Percentiles rank a stretch among this genome's conserved stretches.
Evolutionary conservation across 768 basidiomycete genomes (phyloP).

Genomic region (Lactifluus subvellereus): DNA sequence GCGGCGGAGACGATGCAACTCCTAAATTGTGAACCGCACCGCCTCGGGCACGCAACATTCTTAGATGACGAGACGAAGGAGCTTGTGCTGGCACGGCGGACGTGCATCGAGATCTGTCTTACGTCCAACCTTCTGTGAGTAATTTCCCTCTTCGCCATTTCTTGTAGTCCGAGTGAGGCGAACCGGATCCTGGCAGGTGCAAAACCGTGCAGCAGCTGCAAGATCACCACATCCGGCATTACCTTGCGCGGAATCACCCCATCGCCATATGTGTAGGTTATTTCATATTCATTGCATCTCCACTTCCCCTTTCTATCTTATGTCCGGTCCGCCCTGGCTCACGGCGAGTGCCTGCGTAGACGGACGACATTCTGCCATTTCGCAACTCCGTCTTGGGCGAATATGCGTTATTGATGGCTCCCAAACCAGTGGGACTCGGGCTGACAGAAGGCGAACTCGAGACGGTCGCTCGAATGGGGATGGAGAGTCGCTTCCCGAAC

Average conservation of each 20-base stretch:
- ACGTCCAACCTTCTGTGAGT: conserved; percentile 70
- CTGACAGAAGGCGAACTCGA: conserved; percentile 52
- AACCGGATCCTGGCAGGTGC: conserved; percentile 39
- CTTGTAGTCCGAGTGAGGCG: neutral
- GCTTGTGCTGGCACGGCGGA: conserved; percentile 49
- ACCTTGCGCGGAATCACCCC: conserved; percentile 58
- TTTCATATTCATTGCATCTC: neutral
- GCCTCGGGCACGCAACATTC: conserved; percentile 81
- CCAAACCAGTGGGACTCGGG: conserved; percentile 66
- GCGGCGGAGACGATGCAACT: conserved; percentile 54
- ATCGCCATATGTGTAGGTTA: conserved; percentile 68
- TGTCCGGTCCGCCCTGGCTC: conserved; percentile 13
- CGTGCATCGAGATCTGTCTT: conserved; percentile 74
- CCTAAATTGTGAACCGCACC: conserved; percentile 55
- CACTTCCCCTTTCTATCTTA: conserved; percentile 4
- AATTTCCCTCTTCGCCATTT: neutral
- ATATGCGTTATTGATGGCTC: conserved; percentile 73
- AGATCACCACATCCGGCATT: conserved; percentile 66
- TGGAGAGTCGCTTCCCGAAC: conserved; percentile 37
- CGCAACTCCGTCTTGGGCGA: conserved; percentile 67
- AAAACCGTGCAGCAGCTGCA: conserved; percentile 63
- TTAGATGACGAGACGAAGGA: conserved; percentile 54
- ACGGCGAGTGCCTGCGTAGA: conserved; percentile 40
- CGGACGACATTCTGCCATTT: conserved; percentile 78
- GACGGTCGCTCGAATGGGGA: conserved; percentile 54